Percentiles rank a stretch among this genome's conserved stretches.
These are phyloP conservation scores for Geopyxis carbonaria DNA, from an alignment of 495 filamentous ascomycete species.

Conservation along the genomic window DNA sequence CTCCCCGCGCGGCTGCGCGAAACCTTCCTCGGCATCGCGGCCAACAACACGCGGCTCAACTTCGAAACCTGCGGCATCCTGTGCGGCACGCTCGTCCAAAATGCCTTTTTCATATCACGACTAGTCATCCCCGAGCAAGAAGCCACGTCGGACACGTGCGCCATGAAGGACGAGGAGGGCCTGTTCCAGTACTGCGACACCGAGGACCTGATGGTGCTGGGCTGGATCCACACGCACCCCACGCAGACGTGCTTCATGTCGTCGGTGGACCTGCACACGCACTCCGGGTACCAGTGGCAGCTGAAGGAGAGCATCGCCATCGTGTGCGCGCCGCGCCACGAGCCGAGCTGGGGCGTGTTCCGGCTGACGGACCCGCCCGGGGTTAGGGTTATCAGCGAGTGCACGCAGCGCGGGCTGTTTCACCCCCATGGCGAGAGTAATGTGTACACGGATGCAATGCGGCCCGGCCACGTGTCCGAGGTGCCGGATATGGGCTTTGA, in stretches of 20 bases:
- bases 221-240: constrained; percentile 97
- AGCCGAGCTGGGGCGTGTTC: constrained; percentile 80
- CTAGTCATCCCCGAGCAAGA: constrained; percentile 84
- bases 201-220: constrained; percentile 73
- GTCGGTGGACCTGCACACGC: constrained; percentile 81
- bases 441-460: constrained; percentile 68
- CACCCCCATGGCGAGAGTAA: constrained; percentile 54
- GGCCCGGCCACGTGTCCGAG: constrained; percentile 77
- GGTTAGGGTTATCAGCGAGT: constrained; percentile 58
- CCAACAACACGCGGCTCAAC: constrained; percentile 57
- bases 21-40: constrained; percentile 53
- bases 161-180: constrained; percentile 66
- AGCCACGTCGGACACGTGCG: constrained; percentile 80
- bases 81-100: constrained; percentile 76
- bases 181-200: constrained; percentile 75
- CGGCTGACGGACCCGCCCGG: constrained; percentile 86
- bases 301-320: constrained; percentile 90
- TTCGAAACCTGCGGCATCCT: constrained; percentile 91
- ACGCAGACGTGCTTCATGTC: constrained; percentile 97
- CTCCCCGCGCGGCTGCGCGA: constrained; percentile 57
- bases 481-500: constrained; percentile 54
- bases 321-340: constrained; percentile 74
- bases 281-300: constrained; percentile 84
- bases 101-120: constrained; percentile 76
- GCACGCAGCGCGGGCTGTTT: constrained; percentile 59